Evolutionary conservation across 2,329 filamentous ascomycete genomes (phyloP), one percentile per base, ranked within the genome.

Genomic region (Metarhizium sp.): DNA sequence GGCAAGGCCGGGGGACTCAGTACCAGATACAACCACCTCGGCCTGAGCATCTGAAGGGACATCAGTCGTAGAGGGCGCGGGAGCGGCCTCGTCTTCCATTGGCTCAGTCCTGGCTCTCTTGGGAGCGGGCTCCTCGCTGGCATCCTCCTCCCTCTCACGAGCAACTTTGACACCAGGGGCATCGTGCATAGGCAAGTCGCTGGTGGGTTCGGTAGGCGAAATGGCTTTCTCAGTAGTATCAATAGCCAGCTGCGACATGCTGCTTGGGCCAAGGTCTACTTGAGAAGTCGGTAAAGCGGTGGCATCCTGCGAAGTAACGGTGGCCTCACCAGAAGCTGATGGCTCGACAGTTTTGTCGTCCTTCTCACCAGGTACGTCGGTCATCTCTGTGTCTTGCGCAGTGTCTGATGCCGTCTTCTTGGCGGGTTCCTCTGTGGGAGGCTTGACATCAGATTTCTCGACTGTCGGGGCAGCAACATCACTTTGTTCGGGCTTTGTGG

Each of bases 61-160:
- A 57, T 68, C 60, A 7, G 61, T 54, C 1, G 61, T 58, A 11
- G 61, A 53, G 14, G 43, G 34, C 14, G 59, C 50, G 34, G 60
- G 58, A 8, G 51, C 50, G 13, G 58, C 43, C 50, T 71, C 69
- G 36, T 75, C 73, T 1, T 73, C 72, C 47, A 77, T 74, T 13
- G 75, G 75, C 16, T 88, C 87, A 0, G 89, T 87, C 71, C 86
- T 92, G 42, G 88, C 83, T 30, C 92, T 85, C 75, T 96, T 96
- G 1, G 90, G 81, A 16, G 82, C 81, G 53, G 86, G 90, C 60
- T 90, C 81, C 11, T 49, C 47, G 14, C 73, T 73, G 1, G 75
- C 75, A 60, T 95, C 90, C 4, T 90, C 85, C 57, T 95, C 90
- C 14, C 92, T 85, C 61, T 86, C 87, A 11, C 90, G 84, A 1